Evolutionary conservation across 495 filamentous ascomycete genomes (phyloP), one percentile per base, ranked within the genome.

Genomic region (Apiosordaria backusii): DNA sequence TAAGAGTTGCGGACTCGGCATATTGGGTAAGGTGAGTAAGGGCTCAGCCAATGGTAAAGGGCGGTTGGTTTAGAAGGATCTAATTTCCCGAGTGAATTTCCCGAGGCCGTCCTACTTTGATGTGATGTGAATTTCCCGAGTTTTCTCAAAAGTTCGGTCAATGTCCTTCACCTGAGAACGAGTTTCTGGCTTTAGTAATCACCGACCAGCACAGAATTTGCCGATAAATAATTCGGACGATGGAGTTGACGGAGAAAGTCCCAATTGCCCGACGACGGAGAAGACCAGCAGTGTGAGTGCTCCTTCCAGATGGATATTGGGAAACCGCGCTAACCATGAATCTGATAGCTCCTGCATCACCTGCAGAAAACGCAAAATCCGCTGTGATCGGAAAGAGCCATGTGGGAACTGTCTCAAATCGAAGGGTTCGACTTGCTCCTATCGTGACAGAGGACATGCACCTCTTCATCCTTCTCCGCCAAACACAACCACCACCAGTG

Each of bases 321-420:
- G 22, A 25, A 27, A 22, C n/a, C 57, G 26, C 16, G 57, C 35
- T 57, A 50, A 53, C 57, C 61, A 2, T 19, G 13, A n/a, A 25
- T 4, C 13, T 25, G 27, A 16, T 40, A 74, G 72, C 4, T 68
- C 68, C 45, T 81, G 78, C 66, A 65, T 70, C 6, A 72, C 70
- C 9, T 81, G 79, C 57, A 61, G 78, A 10, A 45, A 60, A 24
- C 72, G 78, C 0, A 81, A 81, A 50, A 66, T 78, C 50, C 73
- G 74, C 13, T 80, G 78, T 63, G 67, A 80, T 52, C 72, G 77
- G 18, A 64, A 70, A 18, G 59, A 55, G 25, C 78, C 78, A 7
- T 80, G 78, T 57, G 82, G 75, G 65, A 83, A 85, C 65, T 86
- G 85, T 61, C 1, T 79, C 1, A 77, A 77, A 10, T 81, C 82